A percentile compares a stretch with the other conserved stretches of the same genome.
Conservation (phyloP, 768 basidiomycete genomes). For the Psilocybe sp. region DNA sequence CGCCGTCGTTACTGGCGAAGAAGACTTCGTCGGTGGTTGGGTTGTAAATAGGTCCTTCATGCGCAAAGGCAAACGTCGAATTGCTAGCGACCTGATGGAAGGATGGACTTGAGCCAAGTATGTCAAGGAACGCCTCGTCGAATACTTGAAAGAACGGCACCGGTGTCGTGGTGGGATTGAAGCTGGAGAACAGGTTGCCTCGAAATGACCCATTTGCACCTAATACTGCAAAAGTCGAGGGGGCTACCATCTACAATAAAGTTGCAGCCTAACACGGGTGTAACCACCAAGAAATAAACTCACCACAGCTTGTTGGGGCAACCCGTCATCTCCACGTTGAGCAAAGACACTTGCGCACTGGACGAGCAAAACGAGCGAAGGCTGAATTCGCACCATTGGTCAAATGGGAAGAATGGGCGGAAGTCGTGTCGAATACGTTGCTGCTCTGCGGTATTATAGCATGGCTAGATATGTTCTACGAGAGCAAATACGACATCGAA, state of each 20-base stretch:
- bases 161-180: constrained; percentile 43
- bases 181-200: constrained; percentile 33
- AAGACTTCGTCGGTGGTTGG: constrained; percentile 66
- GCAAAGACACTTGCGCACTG: no score
- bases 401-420: no score
- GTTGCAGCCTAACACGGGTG: background rate
- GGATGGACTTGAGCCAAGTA: constrained; percentile 57
- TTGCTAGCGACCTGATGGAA: constrained; percentile 60
- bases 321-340: no score
- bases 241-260: constrained; percentile 48
- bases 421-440: no score
- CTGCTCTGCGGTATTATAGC: no score
- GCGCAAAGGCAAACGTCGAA: constrained; percentile 66
- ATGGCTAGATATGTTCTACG: no score
- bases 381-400: no score
- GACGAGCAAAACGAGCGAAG: no score
- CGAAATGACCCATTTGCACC: constrained; percentile 40
- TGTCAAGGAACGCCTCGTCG: constrained; percentile 46
- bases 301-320: no score
- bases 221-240: constrained; percentile 49
- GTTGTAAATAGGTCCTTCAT: constrained; percentile 74
- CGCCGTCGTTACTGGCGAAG: constrained; percentile 72
- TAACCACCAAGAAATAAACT: no score
- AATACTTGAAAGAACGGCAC: constrained; percentile 58
- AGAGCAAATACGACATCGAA: no score